Evolutionary conservation across 352 stramenopile species (phyloP), one percentile per base, ranked within the genome.

Genomic region (Pythium rhizo-oryzae): DNA sequence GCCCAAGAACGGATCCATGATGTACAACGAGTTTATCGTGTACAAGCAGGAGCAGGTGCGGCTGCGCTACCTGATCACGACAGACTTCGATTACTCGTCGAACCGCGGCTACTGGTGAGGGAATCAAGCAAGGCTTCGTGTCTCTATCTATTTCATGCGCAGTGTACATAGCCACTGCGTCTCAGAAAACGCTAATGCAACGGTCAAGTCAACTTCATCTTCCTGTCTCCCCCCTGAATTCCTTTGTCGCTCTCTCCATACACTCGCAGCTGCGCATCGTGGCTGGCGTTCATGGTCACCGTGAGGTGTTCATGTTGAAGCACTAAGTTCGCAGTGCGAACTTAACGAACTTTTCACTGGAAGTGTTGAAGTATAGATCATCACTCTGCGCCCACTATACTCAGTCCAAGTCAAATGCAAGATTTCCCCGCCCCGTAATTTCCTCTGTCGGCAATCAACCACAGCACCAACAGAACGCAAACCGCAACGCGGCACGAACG

Each of bases 11-110:
- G 84, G 78, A 11, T 69, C 67, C 19, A 66, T 90, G 64, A 74
- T 88, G 7, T 90, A 85, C 71, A 90, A 90, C 69, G 84, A 92
- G 62, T 92, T 84, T 61, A 82, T 92, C 52, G 84, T 92, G 51
- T 92, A 90, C 61, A 81, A 81, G 12, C 70, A 78, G 33, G 81
- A 90, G 41, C 84, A 92, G 75, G 81, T 90, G 53, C 81, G 80
- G 41, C 62, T 90, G 67, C 80, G 80, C 28, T 88, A 90, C 67
- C 60, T 88, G 16, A 74, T 90, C 59, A 79, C 70, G 21, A 67
- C 81, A 28, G 78, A 84, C 37, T 87, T 87, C n/a, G 49, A 59
- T 8, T 71, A 71, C 58, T 44, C 44, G 33, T 30, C 28, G 18
- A 21, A 8, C 4, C 43, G 15, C 30, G 43, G 51, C n/a, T 55